Percentiles rank a stretch among this genome's conserved stretches.
Evolutionary conservation across 2,329 filamentous ascomycete genomes (phyloP).

Genomic region (Bipolaris zeicola): DNA sequence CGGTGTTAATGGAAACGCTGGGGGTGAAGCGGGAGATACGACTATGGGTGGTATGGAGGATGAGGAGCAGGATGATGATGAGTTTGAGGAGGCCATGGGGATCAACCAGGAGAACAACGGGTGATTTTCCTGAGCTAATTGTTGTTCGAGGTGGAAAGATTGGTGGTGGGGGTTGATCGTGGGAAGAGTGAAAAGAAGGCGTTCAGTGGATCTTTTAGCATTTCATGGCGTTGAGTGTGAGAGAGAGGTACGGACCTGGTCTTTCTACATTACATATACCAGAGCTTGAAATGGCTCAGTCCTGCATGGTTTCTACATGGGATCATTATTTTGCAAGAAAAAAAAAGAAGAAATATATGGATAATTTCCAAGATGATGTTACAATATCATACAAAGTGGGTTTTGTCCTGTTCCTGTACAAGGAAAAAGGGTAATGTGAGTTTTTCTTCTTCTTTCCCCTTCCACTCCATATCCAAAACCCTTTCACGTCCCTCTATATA

Average conservation of each 20-base stretch:
- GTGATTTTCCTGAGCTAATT: not conserved
- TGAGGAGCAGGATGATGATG: conserved; percentile 51
- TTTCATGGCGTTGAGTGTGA: conserved; percentile 1
- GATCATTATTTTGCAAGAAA: not conserved
- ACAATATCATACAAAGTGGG: conserved; percentile 18
- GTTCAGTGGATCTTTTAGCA: conserved; percentile 1
- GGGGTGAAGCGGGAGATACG: conserved; percentile 33
- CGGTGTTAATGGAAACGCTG: conserved; percentile 27
- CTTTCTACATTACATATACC: conserved; percentile 25
- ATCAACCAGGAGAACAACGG: conserved; percentile 4
- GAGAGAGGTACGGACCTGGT: not conserved
- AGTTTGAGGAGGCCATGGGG: conserved; percentile 52
- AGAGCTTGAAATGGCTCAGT: conserved; percentile 23
- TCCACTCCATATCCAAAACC: not conserved
- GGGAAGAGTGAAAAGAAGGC: not conserved
- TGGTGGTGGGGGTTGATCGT: not conserved
- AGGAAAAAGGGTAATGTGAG: not conserved
- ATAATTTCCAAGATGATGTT: conserved; percentile 9
- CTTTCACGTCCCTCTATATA: conserved; percentile 18
- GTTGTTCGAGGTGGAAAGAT: too few relatives aligned
- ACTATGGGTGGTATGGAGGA: conserved; percentile 42
- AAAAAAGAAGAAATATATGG: not conserved
- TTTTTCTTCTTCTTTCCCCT: not conserved
- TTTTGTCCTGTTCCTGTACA: not conserved
- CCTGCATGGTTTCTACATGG: not conserved